phyloP scores from a whole-genome alignment of 1,139 yeast genomes.

The Yamadazyma siamensis region DNA sequence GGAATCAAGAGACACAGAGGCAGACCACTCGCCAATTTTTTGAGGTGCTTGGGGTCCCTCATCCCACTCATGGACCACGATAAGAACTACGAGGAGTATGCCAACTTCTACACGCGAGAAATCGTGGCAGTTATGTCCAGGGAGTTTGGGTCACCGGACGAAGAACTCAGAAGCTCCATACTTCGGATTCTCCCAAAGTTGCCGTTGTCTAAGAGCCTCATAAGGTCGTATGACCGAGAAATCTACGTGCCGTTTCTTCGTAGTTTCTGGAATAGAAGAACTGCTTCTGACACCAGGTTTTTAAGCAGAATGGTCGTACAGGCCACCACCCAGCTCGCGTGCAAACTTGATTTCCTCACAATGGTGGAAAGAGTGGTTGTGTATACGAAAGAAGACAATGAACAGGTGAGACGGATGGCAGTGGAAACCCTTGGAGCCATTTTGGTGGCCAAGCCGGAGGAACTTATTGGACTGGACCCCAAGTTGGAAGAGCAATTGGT shows the following conservation, averaged over 20 bases:
- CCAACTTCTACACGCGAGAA: constrained; percentile 74
- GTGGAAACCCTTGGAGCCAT: constrained; percentile 56
- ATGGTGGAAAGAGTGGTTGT: constrained; percentile 57
- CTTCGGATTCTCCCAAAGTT: constrained; percentile 36
- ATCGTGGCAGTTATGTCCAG: constrained; percentile 63
- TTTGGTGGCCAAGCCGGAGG: constrained; percentile 24
- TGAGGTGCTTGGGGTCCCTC: constrained; percentile 75
- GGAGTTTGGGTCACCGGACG: constrained; percentile 82
- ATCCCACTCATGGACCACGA: constrained; percentile 77
- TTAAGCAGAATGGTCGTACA: constrained; percentile 63
- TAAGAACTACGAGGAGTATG: constrained; percentile 58
- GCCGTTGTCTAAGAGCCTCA: constrained; percentile 30
- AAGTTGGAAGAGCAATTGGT: constrained; percentile 61
- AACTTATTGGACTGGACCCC: constrained; percentile 35
- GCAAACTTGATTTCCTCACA: constrained; percentile 62
- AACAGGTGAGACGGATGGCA: constrained; percentile 75
- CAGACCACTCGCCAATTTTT: constrained; percentile 67
- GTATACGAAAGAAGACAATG: constrained; percentile 77
- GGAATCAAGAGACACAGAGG: constrained; percentile 82
- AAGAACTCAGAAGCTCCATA: constrained; percentile 80
- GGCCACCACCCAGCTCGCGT: constrained; percentile 67
- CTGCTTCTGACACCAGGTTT: constrained; percentile 51
- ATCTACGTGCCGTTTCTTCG: constrained; percentile 64
- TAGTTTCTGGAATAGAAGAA: constrained; percentile 75
- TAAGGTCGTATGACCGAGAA: constrained; percentile 31